phyloP scores from a whole-genome alignment of 2,329 filamentous ascomycete species.

The Westerdykella ornata region DNA sequence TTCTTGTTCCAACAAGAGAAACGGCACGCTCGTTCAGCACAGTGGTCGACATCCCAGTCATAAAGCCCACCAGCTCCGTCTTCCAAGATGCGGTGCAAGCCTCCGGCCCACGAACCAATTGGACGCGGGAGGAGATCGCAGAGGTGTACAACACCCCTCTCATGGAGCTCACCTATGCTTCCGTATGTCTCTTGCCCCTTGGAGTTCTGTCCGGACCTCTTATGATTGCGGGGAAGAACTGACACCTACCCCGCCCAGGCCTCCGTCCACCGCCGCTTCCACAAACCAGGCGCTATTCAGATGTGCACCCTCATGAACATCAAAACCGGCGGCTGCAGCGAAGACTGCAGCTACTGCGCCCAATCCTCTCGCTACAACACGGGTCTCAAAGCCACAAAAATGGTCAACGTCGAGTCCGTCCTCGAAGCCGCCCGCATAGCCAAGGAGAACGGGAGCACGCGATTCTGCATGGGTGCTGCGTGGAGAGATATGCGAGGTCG shows the following conservation, averaged over 20 bases:
- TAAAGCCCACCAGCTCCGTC: constrained; percentile 11
- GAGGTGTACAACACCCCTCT: constrained; percentile 76
- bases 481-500: constrained; percentile 92
- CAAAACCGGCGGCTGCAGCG: constrained; percentile 86
- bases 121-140: constrained; percentile 75
- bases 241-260: constrained; percentile 46
- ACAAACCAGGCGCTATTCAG: constrained; percentile 75
- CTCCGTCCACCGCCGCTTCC: constrained; percentile 74
- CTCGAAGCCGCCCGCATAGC: constrained; percentile 70
- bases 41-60: constrained; percentile 25
- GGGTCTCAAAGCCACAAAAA: constrained; percentile 70
- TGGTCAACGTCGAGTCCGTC: constrained; percentile 73
- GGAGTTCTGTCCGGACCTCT: background rate
- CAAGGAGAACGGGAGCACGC: constrained; percentile 75
- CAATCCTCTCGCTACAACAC: constrained; percentile 77
- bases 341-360: constrained; percentile 90
- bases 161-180: constrained; percentile 69
- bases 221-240: background rate
- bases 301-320: constrained; percentile 96
- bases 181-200: constrained; percentile 44
- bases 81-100: constrained; percentile 52
- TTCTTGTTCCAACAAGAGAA: background rate
- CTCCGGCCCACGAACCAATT: constrained; percentile 59
- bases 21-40: constrained; percentile 26
- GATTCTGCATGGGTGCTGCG: constrained; percentile 92